phyloP scores from a whole-genome alignment of 2,329 filamentous ascomycete species.

The Boeremia exigua region DNA sequence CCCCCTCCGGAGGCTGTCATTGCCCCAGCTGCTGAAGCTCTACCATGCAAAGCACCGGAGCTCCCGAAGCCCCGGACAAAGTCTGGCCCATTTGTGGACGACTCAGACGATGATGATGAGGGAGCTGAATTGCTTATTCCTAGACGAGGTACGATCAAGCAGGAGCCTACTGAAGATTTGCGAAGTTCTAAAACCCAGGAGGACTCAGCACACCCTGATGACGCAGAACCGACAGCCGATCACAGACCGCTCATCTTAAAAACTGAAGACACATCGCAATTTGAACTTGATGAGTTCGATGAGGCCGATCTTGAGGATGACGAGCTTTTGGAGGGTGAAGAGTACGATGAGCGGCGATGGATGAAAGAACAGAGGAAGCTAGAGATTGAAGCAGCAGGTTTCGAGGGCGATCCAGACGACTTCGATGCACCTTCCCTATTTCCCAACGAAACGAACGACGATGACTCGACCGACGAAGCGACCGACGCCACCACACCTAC shows the following conservation, averaged over 20 bases:
- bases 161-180: conserved; percentile 14
- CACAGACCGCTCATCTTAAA: conserved; percentile 42
- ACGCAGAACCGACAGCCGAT: conserved; percentile 2
- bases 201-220: conserved; percentile 19
- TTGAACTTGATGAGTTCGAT: conserved; percentile 57
- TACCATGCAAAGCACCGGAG: conserved; percentile 12
- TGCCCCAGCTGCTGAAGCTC: not conserved
- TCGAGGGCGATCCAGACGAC: conserved; percentile 56
- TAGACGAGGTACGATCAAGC: conserved; percentile 33
- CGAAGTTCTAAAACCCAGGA: conserved; percentile 32
- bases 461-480: conserved; percentile 4
- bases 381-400: conserved; percentile 58
- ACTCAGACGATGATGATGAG: conserved; percentile 66
- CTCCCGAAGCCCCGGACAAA: conserved; percentile 38
- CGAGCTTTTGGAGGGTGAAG: conserved; percentile 61
- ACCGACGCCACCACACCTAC: conserved; percentile 37
- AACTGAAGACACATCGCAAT: conserved; percentile 56
- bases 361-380: conserved; percentile 73
- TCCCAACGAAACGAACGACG: conserved; percentile 29
- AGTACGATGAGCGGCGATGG: conserved; percentile 63
- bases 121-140: conserved; percentile 9
- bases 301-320: conserved; percentile 66
- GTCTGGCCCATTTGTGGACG: conserved; percentile 71
- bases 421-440: conserved; percentile 53
- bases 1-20: conserved; percentile 28